These are phyloP conservation scores for Leptodontidium sp. DNA, from an alignment of 2,329 filamentous ascomycete genomes.

Conservation along the genomic window DNA sequence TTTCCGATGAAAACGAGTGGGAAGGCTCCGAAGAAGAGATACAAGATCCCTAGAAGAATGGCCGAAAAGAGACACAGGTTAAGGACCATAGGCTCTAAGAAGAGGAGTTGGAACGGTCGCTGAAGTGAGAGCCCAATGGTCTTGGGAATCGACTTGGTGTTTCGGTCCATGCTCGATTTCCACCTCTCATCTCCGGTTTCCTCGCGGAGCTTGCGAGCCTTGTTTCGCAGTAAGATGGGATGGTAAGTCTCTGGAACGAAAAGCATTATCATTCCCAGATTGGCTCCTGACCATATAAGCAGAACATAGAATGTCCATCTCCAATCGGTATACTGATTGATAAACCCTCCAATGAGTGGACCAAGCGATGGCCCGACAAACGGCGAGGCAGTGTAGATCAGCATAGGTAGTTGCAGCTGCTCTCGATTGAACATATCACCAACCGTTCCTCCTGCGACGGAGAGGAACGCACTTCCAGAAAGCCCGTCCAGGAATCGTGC, in stretches of 20 bases:
- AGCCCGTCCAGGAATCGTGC: conserved; percentile 81
- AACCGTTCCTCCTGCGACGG: conserved; percentile 85
- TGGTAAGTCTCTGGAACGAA: conserved; percentile 91
- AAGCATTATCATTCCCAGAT: conserved; percentile 70
- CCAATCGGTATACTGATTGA: conserved; percentile 79
- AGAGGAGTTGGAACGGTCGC: conserved; percentile 76
- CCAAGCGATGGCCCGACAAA: conserved; percentile 69
- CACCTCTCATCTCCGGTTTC: conserved; percentile 82
- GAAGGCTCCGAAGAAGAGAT: conserved; percentile 92
- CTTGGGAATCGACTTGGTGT: conserved; percentile 69
- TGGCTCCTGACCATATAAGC: conserved; percentile 78
- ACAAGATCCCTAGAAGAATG: conserved; percentile 85
- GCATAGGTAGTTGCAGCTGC: conserved; percentile 82
- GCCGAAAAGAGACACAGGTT: conserved; percentile 84
- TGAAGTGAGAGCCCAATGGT: conserved; percentile 67
- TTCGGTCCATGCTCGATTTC: conserved; percentile 79
- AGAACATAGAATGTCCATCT: conserved; percentile 87
- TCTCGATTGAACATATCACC: conserved; percentile 77
- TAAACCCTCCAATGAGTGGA: conserved; percentile 77
- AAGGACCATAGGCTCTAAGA: conserved; percentile 86
- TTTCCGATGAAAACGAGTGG: conserved; percentile 78
- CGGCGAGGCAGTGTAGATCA: conserved; percentile 74
- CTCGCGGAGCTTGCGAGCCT: conserved; percentile 73
- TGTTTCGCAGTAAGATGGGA: conserved; percentile 74
- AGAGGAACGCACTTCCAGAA: conserved; percentile 72